phyloP scores from a whole-genome alignment of 208 protist species.

The Acanthamoeba sp. region DNA sequence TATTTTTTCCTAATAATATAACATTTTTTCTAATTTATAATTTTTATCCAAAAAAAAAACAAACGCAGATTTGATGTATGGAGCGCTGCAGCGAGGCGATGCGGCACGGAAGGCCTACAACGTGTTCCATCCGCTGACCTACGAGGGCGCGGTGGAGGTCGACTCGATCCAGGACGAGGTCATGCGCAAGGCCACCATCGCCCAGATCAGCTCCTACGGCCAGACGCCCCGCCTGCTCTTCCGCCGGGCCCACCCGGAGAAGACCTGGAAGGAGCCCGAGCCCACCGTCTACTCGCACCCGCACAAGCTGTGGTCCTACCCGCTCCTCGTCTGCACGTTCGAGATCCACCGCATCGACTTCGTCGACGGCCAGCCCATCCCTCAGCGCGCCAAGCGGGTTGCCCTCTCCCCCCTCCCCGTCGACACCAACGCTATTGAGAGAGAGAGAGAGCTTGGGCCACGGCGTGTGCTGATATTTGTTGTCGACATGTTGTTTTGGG shows the following conservation, averaged over 20 bases:
- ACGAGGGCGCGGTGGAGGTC: constrained; percentile 93
- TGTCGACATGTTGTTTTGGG: too few species aligned
- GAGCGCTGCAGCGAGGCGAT: constrained; percentile 94
- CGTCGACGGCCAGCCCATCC: constrained; percentile 30
- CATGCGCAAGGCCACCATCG: constrained; percentile 90
- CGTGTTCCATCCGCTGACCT: constrained; percentile 97
- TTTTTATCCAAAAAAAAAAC: too few species aligned
- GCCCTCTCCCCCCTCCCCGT: too few species aligned
- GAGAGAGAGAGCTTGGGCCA: too few species aligned
- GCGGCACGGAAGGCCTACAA: constrained; percentile 95
- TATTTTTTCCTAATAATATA: too few species aligned
- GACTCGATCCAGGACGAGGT: constrained; percentile 85
- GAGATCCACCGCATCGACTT: constrained; percentile 55
- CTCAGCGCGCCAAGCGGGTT: constrained; percentile 31
- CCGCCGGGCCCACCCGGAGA: constrained; percentile 91
- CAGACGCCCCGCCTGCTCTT: constrained; percentile 98
- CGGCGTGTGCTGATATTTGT: too few species aligned
- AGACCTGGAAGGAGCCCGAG: constrained; percentile 45
- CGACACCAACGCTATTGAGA: too few species aligned
- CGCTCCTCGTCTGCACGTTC: constrained; percentile 32
- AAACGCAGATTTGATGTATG: constrained; percentile 81
- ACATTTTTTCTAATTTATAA: too few species aligned
- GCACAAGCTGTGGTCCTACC: constrained; percentile 34
- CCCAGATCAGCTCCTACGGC: constrained; percentile 97
- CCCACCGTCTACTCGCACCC: constrained; percentile 65